Percentiles rank a stretch among this genome's conserved stretches.
Conservation (phyloP, 1,284 basidiomycete species). For the Apiotrichum sp. region DNA sequence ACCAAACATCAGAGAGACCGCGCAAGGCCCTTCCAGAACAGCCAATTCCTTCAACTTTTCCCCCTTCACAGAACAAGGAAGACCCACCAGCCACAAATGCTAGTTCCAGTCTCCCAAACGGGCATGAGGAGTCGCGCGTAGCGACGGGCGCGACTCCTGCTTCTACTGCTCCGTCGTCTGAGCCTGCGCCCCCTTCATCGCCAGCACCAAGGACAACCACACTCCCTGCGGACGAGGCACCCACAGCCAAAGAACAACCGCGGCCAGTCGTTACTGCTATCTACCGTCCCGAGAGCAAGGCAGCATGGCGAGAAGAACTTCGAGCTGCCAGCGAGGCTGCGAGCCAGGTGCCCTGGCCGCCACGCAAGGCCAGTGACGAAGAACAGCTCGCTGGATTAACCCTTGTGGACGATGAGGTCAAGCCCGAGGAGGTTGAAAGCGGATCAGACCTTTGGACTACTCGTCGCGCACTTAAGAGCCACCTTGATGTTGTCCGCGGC, state of each 20-base stretch:
- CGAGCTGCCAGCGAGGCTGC: slow-evolving; percentile 45
- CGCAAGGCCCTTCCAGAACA: slow-evolving; percentile 37
- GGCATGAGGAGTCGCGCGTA: slow-evolving; percentile 1
- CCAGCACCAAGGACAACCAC: slow-evolving; percentile 22
- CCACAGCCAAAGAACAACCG: slow-evolving; percentile 20
- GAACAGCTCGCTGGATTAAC: slow-evolving; percentile 34
- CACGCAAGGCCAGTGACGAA: slow-evolving; percentile 25
- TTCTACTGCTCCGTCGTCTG: neutral
- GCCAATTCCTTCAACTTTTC: slow-evolving; percentile 17
- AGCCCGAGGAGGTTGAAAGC: slow-evolving; percentile 49
- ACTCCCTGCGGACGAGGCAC: slow-evolving; percentile 19
- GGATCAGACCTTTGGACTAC: slow-evolving; percentile 63
- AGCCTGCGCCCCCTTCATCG: slow-evolving; percentile 24
- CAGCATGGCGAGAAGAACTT: slow-evolving; percentile 69
- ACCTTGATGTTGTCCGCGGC: slow-evolving; percentile 86
- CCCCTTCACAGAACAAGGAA: neutral
- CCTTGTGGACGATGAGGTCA: slow-evolving; percentile 53
- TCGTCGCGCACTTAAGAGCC: slow-evolving; percentile 73
- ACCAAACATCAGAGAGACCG: slow-evolving; percentile 24
- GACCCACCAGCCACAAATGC: neutral
- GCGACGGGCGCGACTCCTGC: neutral
- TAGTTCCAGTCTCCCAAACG: slow-evolving; percentile 3
- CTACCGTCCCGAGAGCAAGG: slow-evolving; percentile 73
- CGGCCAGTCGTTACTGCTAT: slow-evolving; percentile 66
- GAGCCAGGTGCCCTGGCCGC: slow-evolving; percentile 28